Conservation (phyloP, 2,329 filamentous ascomycete species). For the Diaporthe caulivora region DNA sequence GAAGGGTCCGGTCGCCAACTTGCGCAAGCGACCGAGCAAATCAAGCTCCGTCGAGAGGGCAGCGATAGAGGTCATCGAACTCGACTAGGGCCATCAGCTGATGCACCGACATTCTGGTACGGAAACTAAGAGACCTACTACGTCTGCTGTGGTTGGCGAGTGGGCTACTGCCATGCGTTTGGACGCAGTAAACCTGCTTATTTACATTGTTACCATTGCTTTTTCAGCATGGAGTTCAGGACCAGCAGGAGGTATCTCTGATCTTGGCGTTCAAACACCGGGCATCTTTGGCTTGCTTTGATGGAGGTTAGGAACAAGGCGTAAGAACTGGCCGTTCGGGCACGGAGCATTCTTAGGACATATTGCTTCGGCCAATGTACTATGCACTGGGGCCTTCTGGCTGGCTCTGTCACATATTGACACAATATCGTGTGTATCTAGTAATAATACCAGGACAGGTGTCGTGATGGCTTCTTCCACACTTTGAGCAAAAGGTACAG, state of each 20-base stretch:
- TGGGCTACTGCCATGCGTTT: slow-evolving; percentile 8
- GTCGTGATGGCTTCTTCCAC: background rate
- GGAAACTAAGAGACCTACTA: background rate
- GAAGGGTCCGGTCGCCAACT: slow-evolving; percentile 19
- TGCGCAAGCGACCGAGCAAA: slow-evolving; percentile 24
- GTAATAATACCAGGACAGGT: background rate
- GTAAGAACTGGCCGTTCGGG: background rate
- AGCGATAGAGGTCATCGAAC: slow-evolving; percentile 36
- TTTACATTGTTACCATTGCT: background rate
- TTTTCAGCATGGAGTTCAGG: slow-evolving; percentile 38
- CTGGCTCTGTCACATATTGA: background rate
- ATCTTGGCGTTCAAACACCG: slow-evolving; percentile 4
- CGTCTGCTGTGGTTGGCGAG: background rate
- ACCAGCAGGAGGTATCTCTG: background rate
- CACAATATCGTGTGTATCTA: slow-evolving; percentile 12
- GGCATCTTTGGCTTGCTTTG: slow-evolving; percentile 2
- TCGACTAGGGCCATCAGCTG: slow-evolving; percentile 27
- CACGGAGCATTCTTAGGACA: background rate
- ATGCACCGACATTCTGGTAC: background rate
- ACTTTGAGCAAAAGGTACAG: background rate
- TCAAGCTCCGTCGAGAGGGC: slow-evolving; percentile 27
- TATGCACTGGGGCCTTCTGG: slow-evolving; percentile 4
- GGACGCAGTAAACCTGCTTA: background rate
- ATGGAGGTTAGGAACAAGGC: background rate
- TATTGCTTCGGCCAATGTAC: background rate